These are phyloP conservation scores for Metarhizium album DNA, from an alignment of 2,329 filamentous ascomycete genomes.

Conservation along the genomic window DNA sequence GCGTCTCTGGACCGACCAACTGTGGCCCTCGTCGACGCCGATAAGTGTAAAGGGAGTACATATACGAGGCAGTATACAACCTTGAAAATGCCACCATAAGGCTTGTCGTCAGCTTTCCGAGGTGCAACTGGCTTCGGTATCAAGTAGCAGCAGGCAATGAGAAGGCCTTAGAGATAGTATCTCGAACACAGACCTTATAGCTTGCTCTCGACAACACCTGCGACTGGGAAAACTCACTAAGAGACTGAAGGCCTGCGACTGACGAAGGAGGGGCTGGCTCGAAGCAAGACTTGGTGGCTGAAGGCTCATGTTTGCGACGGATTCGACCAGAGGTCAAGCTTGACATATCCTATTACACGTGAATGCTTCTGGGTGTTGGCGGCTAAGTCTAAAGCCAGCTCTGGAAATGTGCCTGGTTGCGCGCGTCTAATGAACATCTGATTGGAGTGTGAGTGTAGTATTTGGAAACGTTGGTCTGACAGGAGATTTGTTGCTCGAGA, in stretches of 20 bases:
- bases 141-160: too few relatives aligned
- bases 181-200: too few relatives aligned
- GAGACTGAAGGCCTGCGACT: constrained; percentile 16
- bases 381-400: neutral
- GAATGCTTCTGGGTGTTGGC: neutral
- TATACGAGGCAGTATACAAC: constrained; percentile 79
- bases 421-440: too few relatives aligned
- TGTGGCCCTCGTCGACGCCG: constrained; percentile 67
- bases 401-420: too few relatives aligned
- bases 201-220: neutral
- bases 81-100: constrained; percentile 20
- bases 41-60: constrained; percentile 84
- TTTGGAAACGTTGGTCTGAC: too few relatives aligned
- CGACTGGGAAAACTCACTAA: constrained; percentile 15
- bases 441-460: too few relatives aligned
- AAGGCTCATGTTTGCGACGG: neutral
- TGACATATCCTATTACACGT: too few relatives aligned
- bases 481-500: too few relatives aligned
- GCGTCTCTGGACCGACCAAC: constrained; percentile 72
- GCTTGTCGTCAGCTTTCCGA: neutral
- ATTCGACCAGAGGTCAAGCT: too few relatives aligned
- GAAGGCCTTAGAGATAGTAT: too few relatives aligned
- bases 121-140: neutral
- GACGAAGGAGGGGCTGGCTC: constrained; percentile 8
- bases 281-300: neutral